Conservation (phyloP, 148 eudicot genomes). For the Amaranthus cruentus region DNA sequence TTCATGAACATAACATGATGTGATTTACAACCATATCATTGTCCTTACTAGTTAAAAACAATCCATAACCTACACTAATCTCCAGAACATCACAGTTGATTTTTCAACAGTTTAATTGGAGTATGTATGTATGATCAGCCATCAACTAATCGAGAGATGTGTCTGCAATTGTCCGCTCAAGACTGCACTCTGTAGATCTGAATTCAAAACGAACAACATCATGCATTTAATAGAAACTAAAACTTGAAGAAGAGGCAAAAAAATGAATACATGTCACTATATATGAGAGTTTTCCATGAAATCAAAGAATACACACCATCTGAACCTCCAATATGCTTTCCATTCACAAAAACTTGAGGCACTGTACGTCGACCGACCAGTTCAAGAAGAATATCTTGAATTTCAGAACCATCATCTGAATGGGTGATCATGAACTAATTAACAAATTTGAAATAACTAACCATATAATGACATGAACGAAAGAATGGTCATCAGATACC, state of each 20-base stretch:
- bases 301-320: conserved; percentile 54
- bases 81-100: conserved; percentile 5
- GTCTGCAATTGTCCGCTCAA: conserved; percentile 65
- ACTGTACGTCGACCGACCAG: conserved; percentile 88
- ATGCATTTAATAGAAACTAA: background rate
- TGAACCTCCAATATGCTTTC: conserved; percentile 94
- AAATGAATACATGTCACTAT: background rate
- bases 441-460: background rate
- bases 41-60: conserved; percentile 9
- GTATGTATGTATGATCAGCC: background rate
- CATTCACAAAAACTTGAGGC: conserved; percentile 96
- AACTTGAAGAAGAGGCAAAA: background rate
- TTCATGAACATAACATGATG: background rate
- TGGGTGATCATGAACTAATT: background rate
- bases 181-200: conserved; percentile 74
- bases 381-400: conserved; percentile 82
- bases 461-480: background rate
- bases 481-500: conserved; percentile 23
- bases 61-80: background rate
- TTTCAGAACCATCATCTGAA: conserved; percentile 78
- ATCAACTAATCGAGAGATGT: conserved; percentile 50
- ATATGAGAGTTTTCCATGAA: background rate
- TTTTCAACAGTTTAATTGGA: background rate
- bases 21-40: background rate
- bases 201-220: background rate